Evolutionary conservation across 164 flowering plant species (phyloP), one percentile per base, ranked within the genome.

Genomic region (Umbilicus rupestris): DNA sequence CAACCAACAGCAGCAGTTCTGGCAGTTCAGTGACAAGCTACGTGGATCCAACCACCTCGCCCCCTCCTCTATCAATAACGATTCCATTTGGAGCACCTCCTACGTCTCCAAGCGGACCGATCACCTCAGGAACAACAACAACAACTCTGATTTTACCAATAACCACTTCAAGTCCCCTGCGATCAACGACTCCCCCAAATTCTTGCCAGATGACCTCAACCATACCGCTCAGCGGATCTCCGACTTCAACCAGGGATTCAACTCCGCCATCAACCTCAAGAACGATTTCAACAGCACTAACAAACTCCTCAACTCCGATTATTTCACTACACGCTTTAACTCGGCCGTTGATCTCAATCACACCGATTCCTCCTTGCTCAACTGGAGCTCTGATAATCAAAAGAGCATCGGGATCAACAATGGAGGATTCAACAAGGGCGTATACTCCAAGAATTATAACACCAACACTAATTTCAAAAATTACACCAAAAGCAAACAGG

Each of bases 1-100:
- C 37, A 35, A 35, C 70, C 79, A 81, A 57, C 82, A 85, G 69
- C 83, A 88, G 19, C 81, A 88, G 5, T 94, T 94, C 64, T 86
- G 81, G 80, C 94, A 87, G 47, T 94, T 91, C 86, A 87, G 97
- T 59, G 98, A 94, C 65, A 87, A 89, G 70, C 88, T 94, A 10
- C 74, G 96, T 10, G 68, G 83, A 7, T 90, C 87, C 19, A 58
- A 73, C 3, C 66, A 69, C 66, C 68, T 89, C n/a, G 75, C 85
- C 1, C 83, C 81, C 58, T 82, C 90, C 11, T 84, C 95, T 5
- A 72, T 85, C 67, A 91, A 84, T 69, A 96, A 82, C 67, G 96
- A 94, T 22, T 82, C 86, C 2, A 89, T 89, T 6, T 93, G 96
- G 96, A 80, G 88, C 71, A 76, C 68, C 19, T 69, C 78, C 1